A percentile compares a stretch with the other conserved stretches of the same genome.
Conservation (phyloP, 768 basidiomycete species). For the Collybia sp. region DNA sequence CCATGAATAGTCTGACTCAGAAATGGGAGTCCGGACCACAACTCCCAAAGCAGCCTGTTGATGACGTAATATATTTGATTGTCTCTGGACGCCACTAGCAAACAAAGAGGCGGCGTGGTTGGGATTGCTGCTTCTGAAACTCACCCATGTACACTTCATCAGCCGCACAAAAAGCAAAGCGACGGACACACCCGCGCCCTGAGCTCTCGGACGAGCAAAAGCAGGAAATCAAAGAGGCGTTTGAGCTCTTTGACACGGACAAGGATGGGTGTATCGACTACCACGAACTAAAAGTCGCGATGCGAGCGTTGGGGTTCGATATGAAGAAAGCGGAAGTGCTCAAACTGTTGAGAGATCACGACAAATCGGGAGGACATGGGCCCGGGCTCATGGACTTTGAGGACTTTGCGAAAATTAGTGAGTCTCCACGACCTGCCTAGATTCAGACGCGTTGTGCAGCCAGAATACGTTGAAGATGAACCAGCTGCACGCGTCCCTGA, state of each 20-base stretch:
- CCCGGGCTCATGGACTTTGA: conserved; percentile 87
- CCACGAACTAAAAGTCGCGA: conserved; percentile 98
- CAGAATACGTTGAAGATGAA: not conserved
- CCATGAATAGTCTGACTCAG: conserved; percentile 20
- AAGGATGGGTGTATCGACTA: conserved; percentile 96
- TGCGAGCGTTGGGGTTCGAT: conserved; percentile 97
- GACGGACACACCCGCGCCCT: conserved; percentile 70
- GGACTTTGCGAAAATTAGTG: conserved; percentile 93
- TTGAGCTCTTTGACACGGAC: conserved; percentile 98
- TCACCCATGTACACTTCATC: conserved; percentile 56
- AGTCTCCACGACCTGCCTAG: conserved; percentile 20
- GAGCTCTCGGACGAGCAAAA: conserved; percentile 87
- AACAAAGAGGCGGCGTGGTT: not conserved
- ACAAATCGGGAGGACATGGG: conserved; percentile 53
- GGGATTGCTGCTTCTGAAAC: not conserved
- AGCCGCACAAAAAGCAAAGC: conserved; percentile 67
- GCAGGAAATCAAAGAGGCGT: conserved; percentile 97
- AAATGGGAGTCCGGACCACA: too few species aligned
- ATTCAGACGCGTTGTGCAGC: too few species aligned
- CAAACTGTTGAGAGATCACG: conserved; percentile 88
- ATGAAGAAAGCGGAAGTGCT: conserved; percentile 98
- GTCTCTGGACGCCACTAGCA: not conserved
- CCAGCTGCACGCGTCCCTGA: conserved; percentile 3
- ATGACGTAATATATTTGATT: too few species aligned
- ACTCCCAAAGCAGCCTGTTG: too few species aligned